These are phyloP conservation scores for Eurotiales sp. DNA, from an alignment of 2,329 filamentous ascomycete genomes.

Conservation along the genomic window DNA sequence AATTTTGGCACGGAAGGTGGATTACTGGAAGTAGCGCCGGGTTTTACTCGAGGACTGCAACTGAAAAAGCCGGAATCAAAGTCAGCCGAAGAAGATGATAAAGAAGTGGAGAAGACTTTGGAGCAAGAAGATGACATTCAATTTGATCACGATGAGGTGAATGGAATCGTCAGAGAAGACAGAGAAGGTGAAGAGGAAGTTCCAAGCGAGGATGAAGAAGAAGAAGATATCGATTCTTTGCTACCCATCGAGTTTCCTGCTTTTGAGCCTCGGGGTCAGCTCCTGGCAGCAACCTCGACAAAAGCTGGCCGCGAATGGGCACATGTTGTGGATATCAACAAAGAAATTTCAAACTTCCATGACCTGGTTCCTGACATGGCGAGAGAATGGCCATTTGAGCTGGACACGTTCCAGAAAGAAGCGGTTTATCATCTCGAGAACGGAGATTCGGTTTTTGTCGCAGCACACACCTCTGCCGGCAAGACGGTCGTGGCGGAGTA, in stretches of 20 bases:
- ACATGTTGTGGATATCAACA: slow-evolving; percentile 94
- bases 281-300: slow-evolving; percentile 67
- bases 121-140: slow-evolving; percentile 41
- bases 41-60: slow-evolving; percentile 72
- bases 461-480: slow-evolving; percentile 93
- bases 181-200: slow-evolving; percentile 25
- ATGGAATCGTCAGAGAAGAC: slow-evolving; percentile 30
- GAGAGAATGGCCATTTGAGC: slow-evolving; percentile 90
- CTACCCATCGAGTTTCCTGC: slow-evolving; percentile 91
- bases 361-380: slow-evolving; percentile 97
- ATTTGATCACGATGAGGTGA: slow-evolving; percentile 49
- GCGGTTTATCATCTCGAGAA: slow-evolving; percentile 95
- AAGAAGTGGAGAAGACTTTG: slow-evolving; percentile 65
- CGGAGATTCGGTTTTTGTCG: slow-evolving; percentile 96
- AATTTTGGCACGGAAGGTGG: slow-evolving; percentile 73
- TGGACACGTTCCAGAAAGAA: slow-evolving; percentile 98
- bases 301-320: slow-evolving; percentile 87
- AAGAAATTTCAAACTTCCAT: slow-evolving; percentile 87
- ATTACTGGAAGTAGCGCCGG: slow-evolving; percentile 76
- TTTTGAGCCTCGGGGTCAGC: slow-evolving; percentile 74
- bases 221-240: slow-evolving; percentile 73
- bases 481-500: slow-evolving; percentile 99
- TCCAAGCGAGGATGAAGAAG: slow-evolving; percentile 32
- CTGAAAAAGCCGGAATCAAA: slow-evolving; percentile 60
- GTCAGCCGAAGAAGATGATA: slow-evolving; percentile 58